Percentiles rank a stretch among this genome's conserved stretches.
These are phyloP conservation scores for Russula emetica DNA, from an alignment of 768 basidiomycete genomes.

Conservation along the genomic window DNA sequence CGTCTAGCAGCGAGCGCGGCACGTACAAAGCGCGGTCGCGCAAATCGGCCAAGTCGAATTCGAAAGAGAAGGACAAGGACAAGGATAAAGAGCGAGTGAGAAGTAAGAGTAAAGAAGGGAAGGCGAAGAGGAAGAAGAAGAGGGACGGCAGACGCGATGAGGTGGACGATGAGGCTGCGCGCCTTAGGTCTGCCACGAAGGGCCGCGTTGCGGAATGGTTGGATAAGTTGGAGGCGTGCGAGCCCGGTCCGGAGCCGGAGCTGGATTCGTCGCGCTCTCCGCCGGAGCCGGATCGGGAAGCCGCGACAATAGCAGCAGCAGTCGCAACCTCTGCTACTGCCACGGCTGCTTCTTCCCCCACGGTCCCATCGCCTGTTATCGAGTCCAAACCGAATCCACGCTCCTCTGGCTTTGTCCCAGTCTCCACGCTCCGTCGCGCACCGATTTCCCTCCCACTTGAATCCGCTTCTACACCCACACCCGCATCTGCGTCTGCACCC, in stretches of 20 bases:
- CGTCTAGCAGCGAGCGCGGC: constrained; percentile 24
- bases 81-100: constrained; percentile 25
- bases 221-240: constrained; percentile 57
- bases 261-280: neutral
- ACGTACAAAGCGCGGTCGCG: constrained; percentile 26
- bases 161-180: constrained; percentile 38
- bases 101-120: constrained; percentile 26
- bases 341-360: neutral
- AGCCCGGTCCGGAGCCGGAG: constrained; percentile 11
- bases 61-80: constrained; percentile 29
- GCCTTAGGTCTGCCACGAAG: constrained; percentile 48
- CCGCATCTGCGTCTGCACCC: neutral
- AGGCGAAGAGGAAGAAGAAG: constrained; percentile 25
- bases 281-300: neutral
- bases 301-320: neutral
- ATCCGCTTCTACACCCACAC: neutral
- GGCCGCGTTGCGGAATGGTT: constrained; percentile 78
- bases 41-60: constrained; percentile 13
- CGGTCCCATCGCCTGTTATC: neutral
- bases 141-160: constrained; percentile 15
- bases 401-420: constrained; percentile 71
- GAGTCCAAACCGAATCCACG: constrained; percentile 50
- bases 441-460: constrained; percentile 9
- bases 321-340: neutral
- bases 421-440: constrained; percentile 46